Conservation (phyloP, 2,329 filamentous ascomycete genomes). For the Pseudocercospora pini-densiflorae region DNA sequence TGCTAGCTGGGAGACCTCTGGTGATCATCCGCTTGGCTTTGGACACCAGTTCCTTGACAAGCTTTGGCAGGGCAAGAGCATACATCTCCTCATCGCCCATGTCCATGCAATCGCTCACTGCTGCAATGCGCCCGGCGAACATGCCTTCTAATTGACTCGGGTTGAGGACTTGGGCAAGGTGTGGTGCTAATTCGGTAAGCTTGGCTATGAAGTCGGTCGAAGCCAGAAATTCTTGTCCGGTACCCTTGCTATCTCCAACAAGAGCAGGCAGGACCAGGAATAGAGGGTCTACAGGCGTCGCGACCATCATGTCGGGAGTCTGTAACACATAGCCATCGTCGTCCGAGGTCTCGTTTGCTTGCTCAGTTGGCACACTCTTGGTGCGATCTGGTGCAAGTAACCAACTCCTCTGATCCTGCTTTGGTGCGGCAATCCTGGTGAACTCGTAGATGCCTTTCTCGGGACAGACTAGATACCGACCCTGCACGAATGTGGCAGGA, state of each 20-base stretch:
- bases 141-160: conserved; percentile 49
- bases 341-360: conserved; percentile 16
- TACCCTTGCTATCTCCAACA: conserved; percentile 22
- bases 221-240: conserved; percentile 55
- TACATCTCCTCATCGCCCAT: conserved; percentile 90
- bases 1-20: conserved; percentile 70
- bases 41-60: conserved; percentile 65
- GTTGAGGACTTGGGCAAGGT: conserved; percentile 62
- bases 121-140: conserved; percentile 60
- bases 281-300: conserved; percentile 80
- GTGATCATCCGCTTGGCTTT: conserved; percentile 75
- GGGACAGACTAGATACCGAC: conserved; percentile 64
- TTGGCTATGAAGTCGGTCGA: conserved; percentile 74
- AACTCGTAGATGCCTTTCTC: conserved; percentile 65
- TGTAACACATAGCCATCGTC: conserved; percentile 62
- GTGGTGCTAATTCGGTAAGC: conserved; percentile 59
- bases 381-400: conserved; percentile 50
- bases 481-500: conserved; percentile 54
- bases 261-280: conserved; percentile 83
- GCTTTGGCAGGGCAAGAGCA: conserved; percentile 73
- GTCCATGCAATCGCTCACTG: conserved; percentile 80
- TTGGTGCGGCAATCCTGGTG: conserved; percentile 59
- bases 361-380: conserved; percentile 9
- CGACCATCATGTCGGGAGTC: conserved; percentile 76
- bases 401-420: conserved; percentile 56